phyloP scores from a whole-genome alignment of 140 eudicot genomes.

The Anethum foeniculum region DNA sequence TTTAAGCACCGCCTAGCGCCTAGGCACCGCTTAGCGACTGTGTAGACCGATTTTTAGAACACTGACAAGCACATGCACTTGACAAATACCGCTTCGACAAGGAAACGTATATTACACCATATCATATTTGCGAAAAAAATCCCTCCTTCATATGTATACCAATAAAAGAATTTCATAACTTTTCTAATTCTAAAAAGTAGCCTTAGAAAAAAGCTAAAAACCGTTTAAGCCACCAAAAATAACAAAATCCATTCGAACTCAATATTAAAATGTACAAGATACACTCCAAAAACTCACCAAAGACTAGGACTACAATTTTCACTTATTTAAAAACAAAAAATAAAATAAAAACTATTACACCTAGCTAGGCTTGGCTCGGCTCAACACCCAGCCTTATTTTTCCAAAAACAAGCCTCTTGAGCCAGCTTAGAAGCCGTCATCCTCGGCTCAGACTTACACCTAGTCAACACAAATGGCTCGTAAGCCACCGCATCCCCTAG shows the following conservation, averaged over 20 bases:
- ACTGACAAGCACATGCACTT: too few relatives aligned
- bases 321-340: background rate
- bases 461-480: slow-evolving; percentile 86
- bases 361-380: background rate
- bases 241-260: background rate
- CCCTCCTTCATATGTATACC: too few relatives aligned
- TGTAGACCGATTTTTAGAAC: too few relatives aligned
- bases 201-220: too few relatives aligned
- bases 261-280: background rate
- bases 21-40: too few relatives aligned
- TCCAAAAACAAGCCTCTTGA: slow-evolving; percentile 47
- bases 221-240: background rate
- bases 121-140: too few relatives aligned
- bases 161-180: too few relatives aligned
- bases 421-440: slow-evolving; percentile 26
- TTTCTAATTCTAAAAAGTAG: too few relatives aligned
- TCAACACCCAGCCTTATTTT: slow-evolving; percentile 40
- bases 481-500: slow-evolving; percentile 62
- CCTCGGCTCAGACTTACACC: slow-evolving; percentile 67
- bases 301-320: background rate
- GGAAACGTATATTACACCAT: too few relatives aligned
- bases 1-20: too few relatives aligned
- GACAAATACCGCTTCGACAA: too few relatives aligned
- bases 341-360: background rate
- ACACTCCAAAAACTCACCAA: background rate